These are phyloP conservation scores for Hypholoma fasciculare DNA, from an alignment of 768 basidiomycete species.

Conservation along the genomic window DNA sequence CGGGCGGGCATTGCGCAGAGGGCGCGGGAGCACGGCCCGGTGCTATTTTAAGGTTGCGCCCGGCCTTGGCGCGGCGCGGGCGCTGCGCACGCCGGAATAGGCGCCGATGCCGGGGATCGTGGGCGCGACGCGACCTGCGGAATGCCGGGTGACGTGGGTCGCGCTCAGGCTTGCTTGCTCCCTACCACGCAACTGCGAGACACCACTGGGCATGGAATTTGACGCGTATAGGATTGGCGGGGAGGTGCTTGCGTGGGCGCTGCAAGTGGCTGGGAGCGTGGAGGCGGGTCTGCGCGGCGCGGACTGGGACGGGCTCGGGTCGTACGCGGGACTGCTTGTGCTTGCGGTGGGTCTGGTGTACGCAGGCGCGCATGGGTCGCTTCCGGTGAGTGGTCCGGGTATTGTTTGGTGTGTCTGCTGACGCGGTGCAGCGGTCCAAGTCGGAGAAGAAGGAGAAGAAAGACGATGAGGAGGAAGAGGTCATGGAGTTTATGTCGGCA, in stretches of 20 bases:
- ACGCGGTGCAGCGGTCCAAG: conserved; percentile 2
- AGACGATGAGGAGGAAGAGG: conserved; percentile 60
- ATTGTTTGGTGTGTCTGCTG: neutral
- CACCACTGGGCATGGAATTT: neutral
- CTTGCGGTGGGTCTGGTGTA: conserved; percentile 71
- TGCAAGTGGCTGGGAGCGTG: neutral
- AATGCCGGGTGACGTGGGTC: too few relatives aligned
- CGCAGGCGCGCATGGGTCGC: conserved; percentile 65
- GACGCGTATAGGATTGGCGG: neutral
- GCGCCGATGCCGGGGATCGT: too few relatives aligned
- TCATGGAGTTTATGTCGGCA: conserved; percentile 60
- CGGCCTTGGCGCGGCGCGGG: too few relatives aligned
- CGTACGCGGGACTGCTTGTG: conserved; percentile 66
- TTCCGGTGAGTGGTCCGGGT: conserved; percentile 47
- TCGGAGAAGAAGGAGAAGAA: conserved; percentile 27
- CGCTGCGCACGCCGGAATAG: too few relatives aligned
- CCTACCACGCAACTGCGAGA: neutral
- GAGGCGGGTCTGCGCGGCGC: conserved; percentile 10
- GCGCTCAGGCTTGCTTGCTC: too few relatives aligned
- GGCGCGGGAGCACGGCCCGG: too few relatives aligned
- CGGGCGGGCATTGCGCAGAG: too few relatives aligned
- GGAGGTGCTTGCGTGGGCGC: neutral
- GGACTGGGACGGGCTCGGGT: conserved; percentile 63
- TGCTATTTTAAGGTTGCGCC: too few relatives aligned
- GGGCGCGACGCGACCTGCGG: too few relatives aligned